A percentile compares a stretch with the other conserved stretches of the same genome.
phyloP scores from a whole-genome alignment of 306 rosid species.

The Begonia peltatifolia region DNA sequence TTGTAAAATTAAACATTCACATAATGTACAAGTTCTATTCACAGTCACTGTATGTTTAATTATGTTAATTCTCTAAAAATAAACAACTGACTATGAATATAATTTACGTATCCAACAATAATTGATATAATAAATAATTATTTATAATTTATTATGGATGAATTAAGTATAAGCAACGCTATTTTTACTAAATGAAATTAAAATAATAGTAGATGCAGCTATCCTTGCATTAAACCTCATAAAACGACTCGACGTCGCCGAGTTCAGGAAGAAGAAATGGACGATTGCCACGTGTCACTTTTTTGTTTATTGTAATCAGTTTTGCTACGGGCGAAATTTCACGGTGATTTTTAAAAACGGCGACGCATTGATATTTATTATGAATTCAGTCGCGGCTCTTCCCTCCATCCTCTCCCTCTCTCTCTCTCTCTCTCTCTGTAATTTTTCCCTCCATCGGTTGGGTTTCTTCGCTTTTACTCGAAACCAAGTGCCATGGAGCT shows the following conservation, averaged over 20 bases:
- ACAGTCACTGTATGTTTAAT: no score
- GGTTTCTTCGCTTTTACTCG: constrained; percentile 57
- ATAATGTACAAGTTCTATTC: no score
- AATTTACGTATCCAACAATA: no score
- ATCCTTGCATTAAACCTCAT: no score
- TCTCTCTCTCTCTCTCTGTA: constrained; percentile 17
- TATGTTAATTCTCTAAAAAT: no score
- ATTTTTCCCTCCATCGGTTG: constrained; percentile 26
- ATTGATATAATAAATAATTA: no score
- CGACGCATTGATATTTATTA: constrained; percentile 39
- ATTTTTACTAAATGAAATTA: no score
- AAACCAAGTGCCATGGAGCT: constrained; percentile 18
- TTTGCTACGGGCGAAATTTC: constrained; percentile 27
- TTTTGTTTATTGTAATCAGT: constrained; percentile 1
- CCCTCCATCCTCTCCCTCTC: constrained; percentile 16
- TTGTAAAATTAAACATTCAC: no score
- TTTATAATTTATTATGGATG: no score
- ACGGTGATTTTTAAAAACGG: constrained; percentile 16
- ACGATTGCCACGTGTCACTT: constrained; percentile 26
- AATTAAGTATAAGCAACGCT: no score
- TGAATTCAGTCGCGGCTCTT: constrained; percentile 39
- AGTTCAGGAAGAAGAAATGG: neutral
- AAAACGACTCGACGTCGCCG: no score
- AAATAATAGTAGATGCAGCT: no score
- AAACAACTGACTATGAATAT: neutral